phyloP scores from a whole-genome alignment of 2,329 filamentous ascomycete genomes.

The Aaosphaeria arxii region DNA sequence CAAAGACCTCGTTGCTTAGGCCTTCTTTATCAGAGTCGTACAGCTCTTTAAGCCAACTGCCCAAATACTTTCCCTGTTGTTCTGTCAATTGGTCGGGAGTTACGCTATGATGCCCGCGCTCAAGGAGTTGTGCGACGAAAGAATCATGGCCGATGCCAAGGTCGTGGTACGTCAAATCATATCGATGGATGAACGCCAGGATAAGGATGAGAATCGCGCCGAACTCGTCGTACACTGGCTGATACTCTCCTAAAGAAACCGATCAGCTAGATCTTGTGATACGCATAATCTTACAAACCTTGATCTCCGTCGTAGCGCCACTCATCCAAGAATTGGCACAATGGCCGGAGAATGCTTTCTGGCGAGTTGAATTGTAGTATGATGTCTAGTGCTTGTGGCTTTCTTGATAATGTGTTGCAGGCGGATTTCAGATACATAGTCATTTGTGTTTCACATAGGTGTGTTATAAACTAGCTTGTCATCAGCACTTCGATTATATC shows the following conservation, averaged over 20 bases:
- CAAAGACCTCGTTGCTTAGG: slow-evolving; percentile 76
- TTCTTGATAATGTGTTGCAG: slow-evolving; percentile 70
- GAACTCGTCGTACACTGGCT: slow-evolving; percentile 84
- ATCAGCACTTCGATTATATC: slow-evolving; percentile 4
- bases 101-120: slow-evolving; percentile 56
- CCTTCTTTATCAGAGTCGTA: slow-evolving; percentile 67
- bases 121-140: slow-evolving; percentile 66
- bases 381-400: slow-evolving; percentile 69
- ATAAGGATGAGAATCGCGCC: slow-evolving; percentile 72
- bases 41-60: slow-evolving; percentile 73
- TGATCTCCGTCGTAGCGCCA: slow-evolving; percentile 84
- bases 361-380: slow-evolving; percentile 73
- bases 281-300: slow-evolving; percentile 30
- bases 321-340: slow-evolving; percentile 72
- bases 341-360: slow-evolving; percentile 65
- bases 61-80: slow-evolving; percentile 64
- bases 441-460: slow-evolving; percentile 69
- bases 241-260: slow-evolving; percentile 61
- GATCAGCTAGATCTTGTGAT: slow-evolving; percentile 11
- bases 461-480: slow-evolving; percentile 58
- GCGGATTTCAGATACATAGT: slow-evolving; percentile 77
- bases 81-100: slow-evolving; percentile 60
- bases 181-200: slow-evolving; percentile 72
- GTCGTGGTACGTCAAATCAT: slow-evolving; percentile 63
- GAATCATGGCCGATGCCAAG: slow-evolving; percentile 63